Conservation (phyloP, 225 moss, liverwort and hornwort genomes). For the Climacium dendroides region DNA sequence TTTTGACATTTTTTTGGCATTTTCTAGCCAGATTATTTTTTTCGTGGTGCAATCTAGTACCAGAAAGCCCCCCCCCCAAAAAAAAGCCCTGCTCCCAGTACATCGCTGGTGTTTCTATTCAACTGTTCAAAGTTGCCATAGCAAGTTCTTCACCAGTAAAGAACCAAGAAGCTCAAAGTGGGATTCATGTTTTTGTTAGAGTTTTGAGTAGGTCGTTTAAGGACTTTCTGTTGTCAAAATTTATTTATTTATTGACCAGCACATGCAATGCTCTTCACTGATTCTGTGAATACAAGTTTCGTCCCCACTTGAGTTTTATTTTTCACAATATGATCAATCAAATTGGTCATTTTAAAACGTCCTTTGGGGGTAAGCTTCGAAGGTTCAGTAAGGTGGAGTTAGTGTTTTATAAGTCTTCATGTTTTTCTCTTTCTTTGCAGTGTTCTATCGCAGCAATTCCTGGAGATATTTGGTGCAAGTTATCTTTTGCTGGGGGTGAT, state of each 20-base stretch:
- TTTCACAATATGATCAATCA: neutral
- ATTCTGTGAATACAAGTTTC: neutral
- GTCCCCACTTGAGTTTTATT: neutral
- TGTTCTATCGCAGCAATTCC: slow-evolving; percentile 52
- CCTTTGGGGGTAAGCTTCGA: neutral
- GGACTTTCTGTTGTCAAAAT: neutral
- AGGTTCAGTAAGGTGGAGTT: neutral
- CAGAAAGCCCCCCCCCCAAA: too few relatives aligned
- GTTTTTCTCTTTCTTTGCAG: slow-evolving; percentile 10
- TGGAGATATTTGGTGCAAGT: slow-evolving; percentile 35
- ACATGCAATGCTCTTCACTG: neutral
- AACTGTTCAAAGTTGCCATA: neutral
- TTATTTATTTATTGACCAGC: neutral
- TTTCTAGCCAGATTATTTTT: too few relatives aligned
- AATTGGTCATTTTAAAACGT: neutral
- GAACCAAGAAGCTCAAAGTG: neutral
- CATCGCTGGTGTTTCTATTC: neutral
- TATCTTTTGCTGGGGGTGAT: slow-evolving; percentile 23
- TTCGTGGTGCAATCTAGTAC: too few relatives aligned
- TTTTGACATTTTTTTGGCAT: too few relatives aligned
- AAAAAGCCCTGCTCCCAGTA: too few relatives aligned
- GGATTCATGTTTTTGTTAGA: neutral
- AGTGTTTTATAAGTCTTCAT: neutral
- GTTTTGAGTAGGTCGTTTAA: neutral
- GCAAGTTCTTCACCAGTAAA: neutral